phyloP scores from a whole-genome alignment of 2,329 filamentous ascomycete genomes.

The Dothistroma pini region DNA sequence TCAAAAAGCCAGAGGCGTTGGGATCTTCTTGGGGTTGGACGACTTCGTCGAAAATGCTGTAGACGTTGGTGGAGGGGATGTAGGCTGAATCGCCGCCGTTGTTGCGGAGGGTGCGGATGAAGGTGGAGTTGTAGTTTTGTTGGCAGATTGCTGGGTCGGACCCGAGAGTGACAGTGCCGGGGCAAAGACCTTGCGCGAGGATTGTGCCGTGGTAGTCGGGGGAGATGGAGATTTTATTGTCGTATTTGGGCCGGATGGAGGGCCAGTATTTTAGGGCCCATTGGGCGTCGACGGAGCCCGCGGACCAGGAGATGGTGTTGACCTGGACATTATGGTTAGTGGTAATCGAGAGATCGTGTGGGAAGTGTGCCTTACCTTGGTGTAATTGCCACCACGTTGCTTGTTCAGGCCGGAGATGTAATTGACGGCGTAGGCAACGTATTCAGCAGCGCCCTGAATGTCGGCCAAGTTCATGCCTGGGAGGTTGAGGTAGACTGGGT shows the following conservation, averaged over 20 bases:
- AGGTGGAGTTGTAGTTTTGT: constrained; percentile 46
- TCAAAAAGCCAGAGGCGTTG: constrained; percentile 45
- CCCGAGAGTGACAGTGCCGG: constrained; percentile 20
- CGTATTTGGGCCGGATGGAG: constrained; percentile 42
- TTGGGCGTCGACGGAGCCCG: constrained; percentile 52
- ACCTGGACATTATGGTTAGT: constrained; percentile 21
- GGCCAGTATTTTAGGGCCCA: constrained; percentile 59
- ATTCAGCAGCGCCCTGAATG: constrained; percentile 51
- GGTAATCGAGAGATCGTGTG: background rate
- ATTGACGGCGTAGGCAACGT: constrained; percentile 56
- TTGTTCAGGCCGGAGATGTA: constrained; percentile 42
- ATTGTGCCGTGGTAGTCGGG: constrained; percentile 52
- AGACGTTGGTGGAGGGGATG: constrained; percentile 54
- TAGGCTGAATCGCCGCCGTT: constrained; percentile 51
- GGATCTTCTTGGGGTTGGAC: constrained; percentile 49
- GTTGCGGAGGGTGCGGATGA: constrained; percentile 42
- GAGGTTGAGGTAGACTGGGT: constrained; percentile 55
- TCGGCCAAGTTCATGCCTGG: constrained; percentile 47
- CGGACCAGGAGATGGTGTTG: constrained; percentile 53
- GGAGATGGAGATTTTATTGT: constrained; percentile 50
- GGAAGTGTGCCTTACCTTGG: background rate
- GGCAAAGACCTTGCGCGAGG: constrained; percentile 36
- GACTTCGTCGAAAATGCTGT: constrained; percentile 49
- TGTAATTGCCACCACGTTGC: background rate
- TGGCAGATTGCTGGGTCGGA: constrained; percentile 45